Evolutionary conservation across 2,329 filamentous ascomycete genomes (phyloP), one percentile per base, ranked within the genome.

Genomic region (Scedosporium minutisporum): DNA sequence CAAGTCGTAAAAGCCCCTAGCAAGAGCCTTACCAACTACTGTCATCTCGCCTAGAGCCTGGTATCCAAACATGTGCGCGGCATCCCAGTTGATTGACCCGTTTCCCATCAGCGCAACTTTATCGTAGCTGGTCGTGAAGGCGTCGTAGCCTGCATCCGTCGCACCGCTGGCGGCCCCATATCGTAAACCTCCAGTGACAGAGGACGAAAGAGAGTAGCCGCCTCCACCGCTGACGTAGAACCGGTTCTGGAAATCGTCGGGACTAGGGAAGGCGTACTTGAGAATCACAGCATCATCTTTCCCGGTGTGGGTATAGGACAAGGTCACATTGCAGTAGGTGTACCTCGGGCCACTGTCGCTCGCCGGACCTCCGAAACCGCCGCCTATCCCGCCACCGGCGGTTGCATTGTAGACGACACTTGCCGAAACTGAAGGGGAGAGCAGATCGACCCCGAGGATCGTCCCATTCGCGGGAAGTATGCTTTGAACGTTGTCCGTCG

Each of bases 71-170:
- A 78, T 80, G 70, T 79, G 76, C 3, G 76, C 72, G 1, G 76
- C 71, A 41, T 83, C 74, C 71, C 75, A 82, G 69, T 83, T 80
- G 66, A 81, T 73, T 3, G 78, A 77, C 10, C 80, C 80, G 63
- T 84, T 82, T n/a, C 71, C 76, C 59, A 71, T 68, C 1, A 81
- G 71, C 14, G 75, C 71, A 1, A 77, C 75, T 18, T 72, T 70
- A 60, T 75, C 72, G 55, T 70, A 75, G 64, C 68, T 73, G 63
- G 69, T 68, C 64, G 68, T 68, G 67, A 79, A 78, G 16, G 74
- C 75, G 59, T 74, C 76, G 63, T 78, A 80, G 3, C 78, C 78
- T 12, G 72, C 77, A 59, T 75, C 72, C 3, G 77, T 79, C 53
- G 72, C 72, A 59, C 77, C 78, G 0, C 69, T 67, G 1, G 67